phyloP scores from a whole-genome alignment of 768 basidiomycete species.

The Agaricus subrufescens region DNA sequence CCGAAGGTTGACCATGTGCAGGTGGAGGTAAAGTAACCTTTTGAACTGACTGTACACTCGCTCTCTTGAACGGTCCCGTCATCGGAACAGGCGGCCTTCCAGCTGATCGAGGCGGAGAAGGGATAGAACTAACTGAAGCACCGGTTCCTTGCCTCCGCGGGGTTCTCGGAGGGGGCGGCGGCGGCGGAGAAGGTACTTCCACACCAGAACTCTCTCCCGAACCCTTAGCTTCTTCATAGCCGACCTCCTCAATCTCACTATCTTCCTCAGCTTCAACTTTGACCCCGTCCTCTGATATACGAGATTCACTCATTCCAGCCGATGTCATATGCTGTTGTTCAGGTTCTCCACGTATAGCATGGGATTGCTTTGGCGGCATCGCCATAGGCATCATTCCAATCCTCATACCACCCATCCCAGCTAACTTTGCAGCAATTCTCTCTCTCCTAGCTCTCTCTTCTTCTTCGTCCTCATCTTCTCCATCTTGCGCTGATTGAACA shows the following conservation, averaged over 20 bases:
- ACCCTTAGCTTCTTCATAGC: slow-evolving; percentile 49
- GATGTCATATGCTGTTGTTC: slow-evolving; percentile 14
- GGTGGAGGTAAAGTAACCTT: slow-evolving; percentile 10
- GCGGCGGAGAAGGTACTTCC: slow-evolving; percentile 50
- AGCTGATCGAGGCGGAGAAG: slow-evolving; percentile 20
- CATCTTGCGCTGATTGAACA: slow-evolving; percentile 17
- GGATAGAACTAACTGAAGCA: slow-evolving; percentile 13
- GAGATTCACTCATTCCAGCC: slow-evolving; percentile 34
- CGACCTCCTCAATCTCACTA: slow-evolving; percentile 67
- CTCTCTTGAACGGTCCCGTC: slow-evolving; percentile 31
- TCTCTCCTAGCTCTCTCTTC: slow-evolving; percentile 57
- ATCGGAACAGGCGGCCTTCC: slow-evolving; percentile 47
- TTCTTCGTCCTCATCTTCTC: slow-evolving; percentile 43
- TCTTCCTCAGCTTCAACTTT: slow-evolving; percentile 69
- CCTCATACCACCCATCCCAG: slow-evolving; percentile 53
- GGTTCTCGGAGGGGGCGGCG: slow-evolving; percentile 50
- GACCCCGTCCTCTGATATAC: slow-evolving; percentile 57
- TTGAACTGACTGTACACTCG: slow-evolving; percentile 28
- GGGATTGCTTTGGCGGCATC: slow-evolving; percentile 26
- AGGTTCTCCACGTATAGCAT: slow-evolving; percentile 19
- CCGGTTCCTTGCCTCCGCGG: slow-evolving; percentile 16
- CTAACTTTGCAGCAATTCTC: slow-evolving; percentile 48
- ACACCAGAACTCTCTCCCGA: slow-evolving; percentile 29
- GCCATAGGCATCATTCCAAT: slow-evolving; percentile 52
- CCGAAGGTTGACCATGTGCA: slow-evolving; percentile 30